Percentiles rank a stretch among this genome's conserved stretches.
Conservation (phyloP, 257 asterid species). For the Penstemon davidsonii region DNA sequence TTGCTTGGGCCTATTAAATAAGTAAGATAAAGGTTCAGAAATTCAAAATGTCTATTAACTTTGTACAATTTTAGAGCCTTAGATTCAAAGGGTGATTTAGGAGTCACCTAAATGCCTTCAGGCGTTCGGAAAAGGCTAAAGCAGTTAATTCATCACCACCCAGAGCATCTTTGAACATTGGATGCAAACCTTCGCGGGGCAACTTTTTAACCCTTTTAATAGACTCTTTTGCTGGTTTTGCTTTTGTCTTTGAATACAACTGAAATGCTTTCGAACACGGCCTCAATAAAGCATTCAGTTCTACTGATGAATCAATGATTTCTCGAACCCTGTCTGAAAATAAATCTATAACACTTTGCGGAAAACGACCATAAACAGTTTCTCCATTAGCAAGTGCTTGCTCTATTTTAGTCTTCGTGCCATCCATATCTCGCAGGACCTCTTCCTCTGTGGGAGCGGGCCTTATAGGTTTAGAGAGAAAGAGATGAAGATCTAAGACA, state of each 20-base stretch:
- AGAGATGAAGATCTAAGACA: conserved; percentile 90
- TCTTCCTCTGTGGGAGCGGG: conserved; percentile 95
- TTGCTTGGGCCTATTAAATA: conserved; percentile 69
- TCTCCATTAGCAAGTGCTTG: conserved; percentile 71
- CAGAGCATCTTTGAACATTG: conserved; percentile 60
- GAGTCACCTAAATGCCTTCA: conserved; percentile 71
- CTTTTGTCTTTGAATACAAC: conserved; percentile 74
- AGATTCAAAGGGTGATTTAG: conserved; percentile 14
- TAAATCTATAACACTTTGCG: conserved; percentile 81
- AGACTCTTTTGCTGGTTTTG: conserved; percentile 89
- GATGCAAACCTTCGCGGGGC: conserved; percentile 92
- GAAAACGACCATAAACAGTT: conserved; percentile 89
- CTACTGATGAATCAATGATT: conserved; percentile 69
- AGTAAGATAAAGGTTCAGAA: conserved; percentile 20
- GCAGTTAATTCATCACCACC: conserved; percentile 83
- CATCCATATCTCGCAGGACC: conserved; percentile 59
- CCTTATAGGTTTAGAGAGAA: conserved; percentile 82
- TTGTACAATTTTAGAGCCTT: conserved; percentile 1
- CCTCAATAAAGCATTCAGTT: conserved; percentile 60
- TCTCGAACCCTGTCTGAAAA: conserved; percentile 87
- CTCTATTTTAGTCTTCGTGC: conserved; percentile 57
- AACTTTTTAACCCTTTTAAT: conserved; percentile 71
- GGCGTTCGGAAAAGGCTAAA: conserved; percentile 89
- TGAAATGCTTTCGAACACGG: conserved; percentile 72
- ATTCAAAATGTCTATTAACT: conserved; percentile 11